Evolutionary conservation across 331 rosid genomes (phyloP).

Genomic region (Dryas integrifolia): DNA sequence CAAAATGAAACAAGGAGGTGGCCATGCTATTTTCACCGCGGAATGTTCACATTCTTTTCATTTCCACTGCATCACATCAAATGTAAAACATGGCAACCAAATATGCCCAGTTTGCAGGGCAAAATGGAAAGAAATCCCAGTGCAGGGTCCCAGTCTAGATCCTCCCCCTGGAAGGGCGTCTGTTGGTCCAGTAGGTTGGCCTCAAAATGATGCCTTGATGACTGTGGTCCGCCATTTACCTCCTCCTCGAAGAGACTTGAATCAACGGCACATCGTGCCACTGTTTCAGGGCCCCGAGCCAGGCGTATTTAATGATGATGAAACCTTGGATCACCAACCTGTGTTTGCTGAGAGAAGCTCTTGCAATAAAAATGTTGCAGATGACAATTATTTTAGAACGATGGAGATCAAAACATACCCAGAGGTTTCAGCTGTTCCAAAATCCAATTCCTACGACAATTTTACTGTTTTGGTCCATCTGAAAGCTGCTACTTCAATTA

Average conservation of each 20-base stretch:
- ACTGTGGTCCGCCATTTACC: slow-evolving; percentile 74
- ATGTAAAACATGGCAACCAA: slow-evolving; percentile 88
- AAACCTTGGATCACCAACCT: slow-evolving; percentile 58
- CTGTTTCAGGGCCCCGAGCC: slow-evolving; percentile 79
- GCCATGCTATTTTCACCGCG: slow-evolving; percentile 90
- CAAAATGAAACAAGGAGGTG: slow-evolving; percentile 91
- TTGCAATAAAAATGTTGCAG: slow-evolving; percentile 32
- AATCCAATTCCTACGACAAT: slow-evolving; percentile 46
- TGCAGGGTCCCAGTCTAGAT: slow-evolving; percentile 56
- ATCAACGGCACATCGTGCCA: slow-evolving; percentile 71
- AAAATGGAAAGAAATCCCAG: slow-evolving; percentile 92
- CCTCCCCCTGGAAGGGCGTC: slow-evolving; percentile 51
- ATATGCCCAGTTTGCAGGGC: slow-evolving; percentile 96
- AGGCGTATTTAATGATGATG: slow-evolving; percentile 79
- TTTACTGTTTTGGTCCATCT: slow-evolving; percentile 78
- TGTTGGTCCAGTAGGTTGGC: slow-evolving; percentile 67
- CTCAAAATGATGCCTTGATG: slow-evolving; percentile 80
- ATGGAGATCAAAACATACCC: slow-evolving; percentile 72
- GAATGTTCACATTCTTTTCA: slow-evolving; percentile 97
- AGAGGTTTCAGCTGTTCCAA: slow-evolving; percentile 61
- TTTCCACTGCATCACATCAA: slow-evolving; percentile 88
- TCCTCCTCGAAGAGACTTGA: slow-evolving; percentile 65
- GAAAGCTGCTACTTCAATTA: slow-evolving; percentile 64
- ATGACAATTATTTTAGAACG: slow-evolving; percentile 36
- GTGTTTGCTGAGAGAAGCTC: slow-evolving; percentile 42